phyloP scores from a whole-genome alignment of 148 eudicot species.

The Chenopodium suecicum region DNA sequence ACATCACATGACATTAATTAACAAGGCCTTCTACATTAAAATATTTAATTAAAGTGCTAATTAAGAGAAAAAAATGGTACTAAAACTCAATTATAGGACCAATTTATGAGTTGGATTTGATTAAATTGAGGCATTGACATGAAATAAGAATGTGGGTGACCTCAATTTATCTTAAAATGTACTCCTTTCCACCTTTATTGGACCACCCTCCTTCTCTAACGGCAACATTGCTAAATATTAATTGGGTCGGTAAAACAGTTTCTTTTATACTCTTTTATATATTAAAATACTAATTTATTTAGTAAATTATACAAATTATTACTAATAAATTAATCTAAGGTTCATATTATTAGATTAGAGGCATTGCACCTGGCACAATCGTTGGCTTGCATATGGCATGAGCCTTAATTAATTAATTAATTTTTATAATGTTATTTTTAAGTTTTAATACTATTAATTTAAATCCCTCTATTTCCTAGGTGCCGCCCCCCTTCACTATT shows the following conservation, averaged over 20 bases:
- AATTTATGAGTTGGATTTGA: background rate
- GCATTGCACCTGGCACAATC: slow-evolving; percentile 24
- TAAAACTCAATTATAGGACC: background rate
- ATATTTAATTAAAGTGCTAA: background rate
- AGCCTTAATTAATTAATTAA: background rate
- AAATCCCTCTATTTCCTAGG: slow-evolving; percentile 5
- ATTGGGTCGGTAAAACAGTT: slow-evolving; percentile 18
- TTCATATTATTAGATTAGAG: background rate
- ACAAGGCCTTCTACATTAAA: too few relatives aligned
- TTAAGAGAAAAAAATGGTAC: background rate
- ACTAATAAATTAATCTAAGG: background rate
- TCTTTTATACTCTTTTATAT: background rate
- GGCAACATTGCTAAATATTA: background rate
- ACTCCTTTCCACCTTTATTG: background rate
- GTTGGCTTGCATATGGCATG: slow-evolving; percentile 15
- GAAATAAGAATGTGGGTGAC: slow-evolving; percentile 16
- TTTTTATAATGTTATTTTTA: background rate
- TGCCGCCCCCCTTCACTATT: slow-evolving; percentile 22
- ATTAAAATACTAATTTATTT: too few relatives aligned
- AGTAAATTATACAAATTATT: background rate
- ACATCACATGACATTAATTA: background rate
- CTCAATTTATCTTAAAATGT: background rate
- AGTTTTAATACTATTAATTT: background rate
- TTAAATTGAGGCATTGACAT: slow-evolving; percentile 12
- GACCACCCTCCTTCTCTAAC: slow-evolving; percentile 11